Evolutionary conservation across 352 stramenopile genomes (phyloP), one percentile per base, ranked within the genome.

Genomic region (Pythium myriotylum): DNA sequence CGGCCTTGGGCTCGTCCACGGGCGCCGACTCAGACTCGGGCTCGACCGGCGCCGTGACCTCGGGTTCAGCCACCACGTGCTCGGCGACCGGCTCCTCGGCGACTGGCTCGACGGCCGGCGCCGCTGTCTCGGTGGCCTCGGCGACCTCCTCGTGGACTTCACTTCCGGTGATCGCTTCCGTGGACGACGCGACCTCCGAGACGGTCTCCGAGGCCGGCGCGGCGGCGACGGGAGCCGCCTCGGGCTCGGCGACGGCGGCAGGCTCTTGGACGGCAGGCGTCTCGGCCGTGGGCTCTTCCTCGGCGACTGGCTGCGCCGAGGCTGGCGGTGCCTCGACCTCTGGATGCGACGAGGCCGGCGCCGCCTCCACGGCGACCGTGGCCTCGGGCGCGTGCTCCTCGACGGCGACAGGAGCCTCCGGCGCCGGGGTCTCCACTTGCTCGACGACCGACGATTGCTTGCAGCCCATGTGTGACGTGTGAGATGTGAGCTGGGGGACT

Each of bases 391-490:
- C 62, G n/a, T n/a, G n/a, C n/a, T 35, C 29, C 29, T 35, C 29
- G 29, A 35, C 29, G 10, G 46, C 27, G n/a, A 47, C 42, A 0
- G 59, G 24, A 26, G 27, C 40, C n/a, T 54, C 20, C 56, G 69
- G 37, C 37, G 51, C 62, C 48, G 60, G 46, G 9, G 62, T 53
- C 20, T 46, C 47, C 39, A 86, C 71, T 43, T 81, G 69, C 26
- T 84, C 69, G 61, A 74, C 80, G 54, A 68, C 60, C 50, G 73
- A 85, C 52, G 80, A 89, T 71, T 88, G 77, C 55, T 61, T 68
- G 80, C 80, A 89, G 70, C 80, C 80, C 80, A 89, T 89, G 17
- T 61, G 55, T 39, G 22, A 39, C 26, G 22, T 27, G 48, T 23
- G 39, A 33, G 42, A 24, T 29, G 47, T 41, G 24, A 42, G 22